A percentile compares a stretch with the other conserved stretches of the same genome.
Conservation (phyloP, 106 monocot species). For the Acorus gramineus region DNA sequence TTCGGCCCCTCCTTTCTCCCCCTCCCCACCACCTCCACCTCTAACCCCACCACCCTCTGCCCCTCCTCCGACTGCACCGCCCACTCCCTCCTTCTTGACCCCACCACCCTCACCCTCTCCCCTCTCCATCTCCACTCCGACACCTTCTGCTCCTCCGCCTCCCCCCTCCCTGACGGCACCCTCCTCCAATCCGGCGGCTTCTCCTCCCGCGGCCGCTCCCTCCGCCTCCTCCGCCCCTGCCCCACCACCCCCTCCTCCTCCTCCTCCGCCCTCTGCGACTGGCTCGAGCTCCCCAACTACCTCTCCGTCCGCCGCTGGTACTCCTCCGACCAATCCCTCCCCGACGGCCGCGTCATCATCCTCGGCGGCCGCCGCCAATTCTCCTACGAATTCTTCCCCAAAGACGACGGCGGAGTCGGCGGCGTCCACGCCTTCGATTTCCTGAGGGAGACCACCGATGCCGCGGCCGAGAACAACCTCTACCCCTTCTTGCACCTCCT, state of each 20-base stretch:
- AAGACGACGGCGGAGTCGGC: background rate
- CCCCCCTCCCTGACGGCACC: conserved; percentile 30
- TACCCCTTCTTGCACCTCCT: conserved; percentile 54
- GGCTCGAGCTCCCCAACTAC: conserved; percentile 17
- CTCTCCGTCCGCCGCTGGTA: conserved; percentile 34
- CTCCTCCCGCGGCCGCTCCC: conserved; percentile 21
- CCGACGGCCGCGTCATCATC: conserved; percentile 27
- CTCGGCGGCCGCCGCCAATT: conserved; percentile 30
- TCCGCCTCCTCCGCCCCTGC: conserved; percentile 3
- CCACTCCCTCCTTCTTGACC: conserved; percentile 27
- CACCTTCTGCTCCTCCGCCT: conserved; percentile 34
- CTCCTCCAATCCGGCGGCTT: conserved; percentile 35
- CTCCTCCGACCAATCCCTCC: conserved; percentile 23
- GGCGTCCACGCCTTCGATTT: conserved; percentile 12
- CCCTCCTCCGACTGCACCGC: conserved; percentile 31
- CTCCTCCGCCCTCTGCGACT: conserved; percentile 11
- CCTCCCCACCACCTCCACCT: conserved; percentile 10
- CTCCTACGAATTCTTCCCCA: conserved; percentile 34
- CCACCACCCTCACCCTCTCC: conserved; percentile 4
- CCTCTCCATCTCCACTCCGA: conserved; percentile 27
- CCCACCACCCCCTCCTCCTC: background rate
- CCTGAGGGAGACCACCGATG: conserved; percentile 24
- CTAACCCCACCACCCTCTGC: conserved; percentile 3
- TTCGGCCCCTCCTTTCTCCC: conserved; percentile 39
- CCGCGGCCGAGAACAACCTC: conserved; percentile 33